Evolutionary conservation across 2,329 filamentous ascomycete species (phyloP).

Genomic region (Aspergillus ustus): DNA sequence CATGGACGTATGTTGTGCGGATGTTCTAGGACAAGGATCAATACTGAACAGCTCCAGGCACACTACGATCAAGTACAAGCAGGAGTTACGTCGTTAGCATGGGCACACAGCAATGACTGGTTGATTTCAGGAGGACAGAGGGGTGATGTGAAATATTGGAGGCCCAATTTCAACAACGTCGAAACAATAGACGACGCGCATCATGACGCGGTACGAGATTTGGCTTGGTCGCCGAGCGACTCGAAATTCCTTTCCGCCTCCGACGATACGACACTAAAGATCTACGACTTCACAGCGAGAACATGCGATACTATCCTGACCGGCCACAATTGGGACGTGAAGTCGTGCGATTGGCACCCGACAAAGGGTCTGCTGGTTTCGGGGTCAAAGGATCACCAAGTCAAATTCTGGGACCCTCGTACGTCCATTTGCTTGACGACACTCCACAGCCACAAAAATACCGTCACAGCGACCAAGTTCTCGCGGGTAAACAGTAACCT

Average conservation of each 20-base stretch:
- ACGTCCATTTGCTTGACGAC: slow-evolving; percentile 89
- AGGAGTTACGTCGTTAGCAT: slow-evolving; percentile 56
- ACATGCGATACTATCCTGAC: slow-evolving; percentile 80
- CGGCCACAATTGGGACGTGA: slow-evolving; percentile 98
- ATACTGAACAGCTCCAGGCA: slow-evolving; percentile 54
- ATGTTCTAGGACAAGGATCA: not conserved
- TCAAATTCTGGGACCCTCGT: slow-evolving; percentile 98
- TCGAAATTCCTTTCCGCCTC: slow-evolving; percentile 95
- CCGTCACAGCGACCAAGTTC: slow-evolving; percentile 89
- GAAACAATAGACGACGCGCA: slow-evolving; percentile 87
- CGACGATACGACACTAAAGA: slow-evolving; percentile 90
- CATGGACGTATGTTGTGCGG: slow-evolving; percentile 69
- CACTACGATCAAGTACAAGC: slow-evolving; percentile 68
- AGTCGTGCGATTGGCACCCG: slow-evolving; percentile 96
- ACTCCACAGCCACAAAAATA: slow-evolving; percentile 95
- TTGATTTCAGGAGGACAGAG: slow-evolving; percentile 94
- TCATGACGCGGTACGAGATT: slow-evolving; percentile 83
- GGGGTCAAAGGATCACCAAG: slow-evolving; percentile 94
- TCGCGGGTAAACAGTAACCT: slow-evolving; percentile 83
- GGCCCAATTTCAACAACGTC: slow-evolving; percentile 98
- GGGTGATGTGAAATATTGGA: slow-evolving; percentile 97
- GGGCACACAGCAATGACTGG: slow-evolving; percentile 97
- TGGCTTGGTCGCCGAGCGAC: slow-evolving; percentile 93
- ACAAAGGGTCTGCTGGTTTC: slow-evolving; percentile 92
- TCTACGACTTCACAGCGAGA: slow-evolving; percentile 92